Conservation (phyloP, 148 eudicot species). For the Camellia sinensis region DNA sequence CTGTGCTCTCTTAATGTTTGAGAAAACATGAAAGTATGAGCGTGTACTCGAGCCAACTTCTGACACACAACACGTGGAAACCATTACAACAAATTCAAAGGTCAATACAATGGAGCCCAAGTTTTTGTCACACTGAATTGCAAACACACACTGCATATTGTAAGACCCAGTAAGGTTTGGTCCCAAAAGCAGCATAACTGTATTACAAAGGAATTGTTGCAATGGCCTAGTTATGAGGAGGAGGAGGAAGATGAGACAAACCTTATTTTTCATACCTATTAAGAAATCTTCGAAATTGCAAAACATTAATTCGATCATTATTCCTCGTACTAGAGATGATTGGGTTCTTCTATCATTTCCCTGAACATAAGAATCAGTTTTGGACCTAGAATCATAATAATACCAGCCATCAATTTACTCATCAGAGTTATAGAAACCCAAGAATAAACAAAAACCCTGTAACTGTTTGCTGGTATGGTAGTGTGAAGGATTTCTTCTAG, state of each 20-base stretch:
- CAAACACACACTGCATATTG: no score
- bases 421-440: neutral
- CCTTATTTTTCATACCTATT: neutral
- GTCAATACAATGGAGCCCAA: no score
- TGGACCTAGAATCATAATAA: neutral
- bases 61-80: no score
- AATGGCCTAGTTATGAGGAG: neutral
- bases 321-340: slow-evolving; percentile 3
- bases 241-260: neutral
- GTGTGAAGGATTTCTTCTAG: neutral
- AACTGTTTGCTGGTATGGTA: neutral
- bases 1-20: no score
- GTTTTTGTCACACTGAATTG: no score
- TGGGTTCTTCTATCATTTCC: neutral
- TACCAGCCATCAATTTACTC: neutral
- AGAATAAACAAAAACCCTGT: neutral
- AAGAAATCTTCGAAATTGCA: neutral
- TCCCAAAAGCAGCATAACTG: neutral
- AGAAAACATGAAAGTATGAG: no score
- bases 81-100: no score
- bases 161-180: neutral
- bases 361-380: neutral
- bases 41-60: no score
- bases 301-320: neutral
- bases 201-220: neutral